Conservation (phyloP, 495 filamentous ascomycete genomes). For the Oleoguttula mirabilis region DNA sequence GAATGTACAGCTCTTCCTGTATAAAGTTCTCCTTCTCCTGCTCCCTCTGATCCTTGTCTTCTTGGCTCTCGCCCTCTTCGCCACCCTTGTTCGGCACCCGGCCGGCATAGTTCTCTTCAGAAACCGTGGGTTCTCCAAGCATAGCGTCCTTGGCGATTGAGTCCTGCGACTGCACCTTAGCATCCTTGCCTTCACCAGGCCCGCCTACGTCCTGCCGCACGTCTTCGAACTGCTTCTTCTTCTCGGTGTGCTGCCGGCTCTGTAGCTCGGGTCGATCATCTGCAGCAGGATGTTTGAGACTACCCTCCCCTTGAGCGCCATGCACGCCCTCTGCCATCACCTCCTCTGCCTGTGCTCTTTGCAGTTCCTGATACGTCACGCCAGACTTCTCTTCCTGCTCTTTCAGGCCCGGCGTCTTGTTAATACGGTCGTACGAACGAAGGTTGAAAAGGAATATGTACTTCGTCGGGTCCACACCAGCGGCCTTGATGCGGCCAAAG, state of each 20-base stretch:
- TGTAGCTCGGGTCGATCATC: conserved; percentile 24
- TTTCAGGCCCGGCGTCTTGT: conserved; percentile 57
- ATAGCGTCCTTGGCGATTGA: conserved; percentile 74
- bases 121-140: conserved; percentile 52
- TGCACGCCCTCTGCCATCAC: conserved; percentile 69
- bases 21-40: conserved; percentile 75
- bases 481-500: conserved; percentile 59
- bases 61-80: neutral
- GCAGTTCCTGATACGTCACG: conserved; percentile 71
- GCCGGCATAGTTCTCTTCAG: conserved; percentile 45
- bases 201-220: conserved; percentile 35
- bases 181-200: conserved; percentile 25
- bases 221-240: conserved; percentile 54
- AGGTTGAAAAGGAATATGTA: conserved; percentile 89
- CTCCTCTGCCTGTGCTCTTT: conserved; percentile 72
- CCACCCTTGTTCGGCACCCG: neutral
- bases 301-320: conserved; percentile 26
- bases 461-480: conserved; percentile 67
- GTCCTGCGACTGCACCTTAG: conserved; percentile 41
- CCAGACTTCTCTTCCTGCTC: conserved; percentile 66
- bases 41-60: conserved; percentile 54
- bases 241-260: conserved; percentile 13
- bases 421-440: conserved; percentile 78
- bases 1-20: conserved; percentile 90
- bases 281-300: conserved; percentile 4